Percentiles rank a stretch among this genome's conserved stretches.
phyloP scores from a whole-genome alignment of 208 protist species.

The Crithidia brevicula region DNA sequence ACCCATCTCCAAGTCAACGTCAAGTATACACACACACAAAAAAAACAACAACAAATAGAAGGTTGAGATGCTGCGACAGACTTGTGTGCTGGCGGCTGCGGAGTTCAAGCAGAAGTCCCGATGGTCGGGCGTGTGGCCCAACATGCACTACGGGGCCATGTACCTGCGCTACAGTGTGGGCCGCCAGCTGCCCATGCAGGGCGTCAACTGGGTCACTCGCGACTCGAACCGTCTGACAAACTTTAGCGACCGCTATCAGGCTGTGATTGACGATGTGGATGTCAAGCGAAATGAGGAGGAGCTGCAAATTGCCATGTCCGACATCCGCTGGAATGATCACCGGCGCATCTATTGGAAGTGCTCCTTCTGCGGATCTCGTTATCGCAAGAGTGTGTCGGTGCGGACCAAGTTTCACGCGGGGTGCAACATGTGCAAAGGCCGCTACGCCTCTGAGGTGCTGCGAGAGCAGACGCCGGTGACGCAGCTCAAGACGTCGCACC shows the following conservation, averaged over 20 bases:
- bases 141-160: slow-evolving; percentile 90
- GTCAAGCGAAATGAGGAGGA: slow-evolving; percentile 81
- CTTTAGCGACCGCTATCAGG: slow-evolving; percentile 72
- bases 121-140: slow-evolving; percentile 89
- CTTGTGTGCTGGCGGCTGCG: slow-evolving; percentile 54
- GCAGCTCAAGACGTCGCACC: slow-evolving; percentile 33
- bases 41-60: not conserved
- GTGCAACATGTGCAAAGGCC: slow-evolving; percentile 74
- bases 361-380: slow-evolving; percentile 73
- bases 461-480: slow-evolving; percentile 41
- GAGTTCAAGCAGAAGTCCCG: slow-evolving; percentile 93
- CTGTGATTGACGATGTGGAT: slow-evolving; percentile 81
- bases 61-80: slow-evolving; percentile 42
- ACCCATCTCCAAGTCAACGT: too few species aligned
- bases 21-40: not conserved
- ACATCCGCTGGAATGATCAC: slow-evolving; percentile 90
- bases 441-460: slow-evolving; percentile 78
- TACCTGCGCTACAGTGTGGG: slow-evolving; percentile 84
- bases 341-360: slow-evolving; percentile 86
- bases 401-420: slow-evolving; percentile 84
- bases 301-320: slow-evolving; percentile 64
- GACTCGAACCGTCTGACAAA: slow-evolving; percentile 85
- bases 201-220: slow-evolving; percentile 88
- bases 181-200: slow-evolving; percentile 79
- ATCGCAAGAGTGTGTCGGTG: slow-evolving; percentile 84